Evolutionary conservation across 1,139 yeast genomes (phyloP).

Genomic region (Debaryomyces fabryi): DNA sequence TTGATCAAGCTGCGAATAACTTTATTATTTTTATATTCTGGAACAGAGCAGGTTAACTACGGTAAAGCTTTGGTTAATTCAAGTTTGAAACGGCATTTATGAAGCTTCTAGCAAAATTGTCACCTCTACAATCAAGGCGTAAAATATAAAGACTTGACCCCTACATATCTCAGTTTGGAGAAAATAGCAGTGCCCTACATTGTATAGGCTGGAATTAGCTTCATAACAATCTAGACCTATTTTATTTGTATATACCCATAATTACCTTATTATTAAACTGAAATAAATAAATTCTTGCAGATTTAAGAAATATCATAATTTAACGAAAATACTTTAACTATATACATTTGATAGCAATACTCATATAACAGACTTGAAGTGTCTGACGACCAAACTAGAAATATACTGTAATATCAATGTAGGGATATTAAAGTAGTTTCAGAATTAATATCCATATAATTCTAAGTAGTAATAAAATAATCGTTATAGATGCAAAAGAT

Average conservation of each 20-base stretch:
- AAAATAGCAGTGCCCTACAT: too few relatives aligned
- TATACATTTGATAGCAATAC: background rate
- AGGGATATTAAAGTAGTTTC: background rate
- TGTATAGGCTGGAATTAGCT: too few relatives aligned
- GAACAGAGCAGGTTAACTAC: background rate
- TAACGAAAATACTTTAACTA: background rate
- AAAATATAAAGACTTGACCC: background rate
- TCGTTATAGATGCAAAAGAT: constrained; percentile 22
- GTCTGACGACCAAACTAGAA: background rate
- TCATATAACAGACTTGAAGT: background rate
- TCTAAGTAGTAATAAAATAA: constrained; percentile 17
- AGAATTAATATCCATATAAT: constrained; percentile 10
- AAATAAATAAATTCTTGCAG: background rate
- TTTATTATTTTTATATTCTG: background rate
- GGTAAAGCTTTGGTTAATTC: background rate
- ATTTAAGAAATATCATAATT: background rate
- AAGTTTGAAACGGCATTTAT: background rate
- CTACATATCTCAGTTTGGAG: too few relatives aligned
- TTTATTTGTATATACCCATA: too few relatives aligned
- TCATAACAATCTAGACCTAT: too few relatives aligned
- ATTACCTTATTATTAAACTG: background rate
- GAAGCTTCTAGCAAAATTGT: background rate
- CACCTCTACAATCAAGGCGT: background rate
- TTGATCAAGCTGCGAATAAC: background rate
- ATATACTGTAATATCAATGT: background rate